phyloP scores from a whole-genome alignment of 2,329 filamentous ascomycete species.

The Fusarium clavum region DNA sequence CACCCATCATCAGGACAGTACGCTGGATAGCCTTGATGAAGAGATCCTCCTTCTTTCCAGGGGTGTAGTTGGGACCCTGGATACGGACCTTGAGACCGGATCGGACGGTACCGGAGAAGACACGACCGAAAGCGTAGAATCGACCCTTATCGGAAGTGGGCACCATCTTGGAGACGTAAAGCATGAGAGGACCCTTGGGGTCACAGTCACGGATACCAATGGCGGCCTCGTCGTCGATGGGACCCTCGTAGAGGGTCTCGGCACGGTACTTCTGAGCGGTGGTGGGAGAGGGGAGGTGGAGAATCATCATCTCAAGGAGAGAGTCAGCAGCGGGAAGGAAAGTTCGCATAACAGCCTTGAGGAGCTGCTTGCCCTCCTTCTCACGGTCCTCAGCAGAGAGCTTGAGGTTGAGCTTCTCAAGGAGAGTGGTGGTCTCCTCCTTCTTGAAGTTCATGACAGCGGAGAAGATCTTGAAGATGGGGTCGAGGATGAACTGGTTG shows the following conservation, averaged over 20 bases:
- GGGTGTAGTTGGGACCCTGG: slow-evolving; percentile 98
- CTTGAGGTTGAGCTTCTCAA: slow-evolving; percentile 96
- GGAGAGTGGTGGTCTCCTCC: slow-evolving; percentile 84
- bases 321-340: slow-evolving; percentile 99
- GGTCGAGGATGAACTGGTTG: slow-evolving; percentile 99
- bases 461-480: slow-evolving; percentile 99
- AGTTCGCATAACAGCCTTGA: slow-evolving; percentile 98
- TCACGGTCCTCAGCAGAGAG: slow-evolving; percentile 87
- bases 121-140: slow-evolving; percentile 99
- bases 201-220: slow-evolving; percentile 99
- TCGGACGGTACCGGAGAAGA: slow-evolving; percentile 97
- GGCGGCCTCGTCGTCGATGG: slow-evolving; percentile 88
- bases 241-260: slow-evolving; percentile 99
- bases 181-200: slow-evolving; percentile 97
- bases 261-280: slow-evolving; percentile 98
- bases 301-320: slow-evolving; percentile 99
- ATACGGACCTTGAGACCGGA: slow-evolving; percentile 99
- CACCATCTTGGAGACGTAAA: slow-evolving; percentile 99
- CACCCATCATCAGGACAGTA: slow-evolving; percentile 99
- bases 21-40: slow-evolving; percentile 99
- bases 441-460: slow-evolving; percentile 99
- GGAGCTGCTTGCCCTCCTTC: slow-evolving; percentile 95
- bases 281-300: slow-evolving; percentile 95
- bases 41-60: slow-evolving; percentile 98
- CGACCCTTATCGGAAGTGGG: slow-evolving; percentile 99